Base-by-base conservation (phyloP, 768 basidiomycete genomes). In the Lentinula edodes region DNA sequence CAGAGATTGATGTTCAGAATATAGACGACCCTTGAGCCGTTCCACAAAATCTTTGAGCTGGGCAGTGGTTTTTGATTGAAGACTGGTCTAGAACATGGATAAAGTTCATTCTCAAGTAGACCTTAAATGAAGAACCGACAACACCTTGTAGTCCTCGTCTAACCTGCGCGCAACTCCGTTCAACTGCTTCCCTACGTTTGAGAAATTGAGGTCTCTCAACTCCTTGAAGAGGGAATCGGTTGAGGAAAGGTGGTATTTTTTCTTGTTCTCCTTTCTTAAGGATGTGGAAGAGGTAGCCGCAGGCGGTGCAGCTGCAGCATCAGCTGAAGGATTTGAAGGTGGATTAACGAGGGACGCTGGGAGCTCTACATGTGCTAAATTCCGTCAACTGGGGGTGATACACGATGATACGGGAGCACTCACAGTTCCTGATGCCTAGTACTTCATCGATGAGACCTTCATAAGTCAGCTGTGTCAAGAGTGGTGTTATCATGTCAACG, bases 31-130 rank as follows among this genome's bases (percentile, higher is more conserved):
- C 28, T 20, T 48, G 1, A 99, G 79, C 70, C 92, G 95, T 12
- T 95, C 95, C 18, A 99, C 97, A 74, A 99, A 98, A 69, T 95
- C 93, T 61, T 89, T 84, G 67, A 99, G 78, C 73, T 99, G 93
- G 10, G 90, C 85, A 16, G 95, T 90, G 12, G 93, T 95, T 74
- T 94, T 93, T 16, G 94, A 86, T 74, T 94, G 87, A 60, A 92
- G 84, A 61, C 91, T 85, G 51, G 89, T 87, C 91, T 93, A 68
- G 12, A 60, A 58, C 12, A 15, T 7, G 16, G 16, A 50, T 46
- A 16, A 10, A 45, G 38, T 23, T 62, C 28, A 54, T 39, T 57
- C 35, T 57, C 35, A 15, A 58, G 34, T 20, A 28, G 28, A 18
- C 9, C 3, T 13, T 2, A 4, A 12, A 20, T 32, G 28, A 10